Evolutionary conservation across 140 eudicot genomes (phyloP), one percentile per base, ranked within the genome.

Genomic region (Erigeron philadelphicus): DNA sequence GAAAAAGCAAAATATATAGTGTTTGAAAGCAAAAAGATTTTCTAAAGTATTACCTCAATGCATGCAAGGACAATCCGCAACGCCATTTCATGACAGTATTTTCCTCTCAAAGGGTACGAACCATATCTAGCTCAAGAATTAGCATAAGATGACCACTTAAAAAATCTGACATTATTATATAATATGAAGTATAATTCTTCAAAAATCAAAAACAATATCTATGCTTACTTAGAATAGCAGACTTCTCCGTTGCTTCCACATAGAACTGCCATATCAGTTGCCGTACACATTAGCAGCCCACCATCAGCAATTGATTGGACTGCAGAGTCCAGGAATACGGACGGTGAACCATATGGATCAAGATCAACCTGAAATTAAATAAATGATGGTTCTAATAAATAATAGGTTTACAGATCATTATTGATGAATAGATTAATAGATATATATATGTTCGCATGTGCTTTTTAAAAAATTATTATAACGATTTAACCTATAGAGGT

Each of bases 241-340:
- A 93, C 98, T 87, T 93, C 98, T 17, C 94, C 96, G 70, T 85
- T 86, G 72, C 88, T 89, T 53, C 95, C 98, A 83, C 98, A 93
- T 17, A 93, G 83, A 73, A 93, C 98, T 0, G 98, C 98, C 96
- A 93, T 84, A 78, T 93, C 98, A 35, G 98, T 93, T 41, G 98
- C 97, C 2, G 98, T 93, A 72, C 98, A 93, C 96, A 93, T 89
- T 53, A 93, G 84, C 76, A 93, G 74, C 71, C 98, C 98, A 48
- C 98, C 98, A 78, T 93, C 96, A 72, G 74, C 88, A 78, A 89
- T 79, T 11, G 96, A 93, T 73, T 93, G 99, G 79, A 93, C 86
- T 19, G 99, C 99, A 48, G 97, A 89, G 85, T 93, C 99, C 83
- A 93, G 80, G 83, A 93, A 93, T 69, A 85, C 89, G 66, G 99